Evolutionary conservation across 2,329 filamentous ascomycete genomes (phyloP), one percentile per base, ranked within the genome.

Genomic region (Tricladium varicosporioides): DNA sequence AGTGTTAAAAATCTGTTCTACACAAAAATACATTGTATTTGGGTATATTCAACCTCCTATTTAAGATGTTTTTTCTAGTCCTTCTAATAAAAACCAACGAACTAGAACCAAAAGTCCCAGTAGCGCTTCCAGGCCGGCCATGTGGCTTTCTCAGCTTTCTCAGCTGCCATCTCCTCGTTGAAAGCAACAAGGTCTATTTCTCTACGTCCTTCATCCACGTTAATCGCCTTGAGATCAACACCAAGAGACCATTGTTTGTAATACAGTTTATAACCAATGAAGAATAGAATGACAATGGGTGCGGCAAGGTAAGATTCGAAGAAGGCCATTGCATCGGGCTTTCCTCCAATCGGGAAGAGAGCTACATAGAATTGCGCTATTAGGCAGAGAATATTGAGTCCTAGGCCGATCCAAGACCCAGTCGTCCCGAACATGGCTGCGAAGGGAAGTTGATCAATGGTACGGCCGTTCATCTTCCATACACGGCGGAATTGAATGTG

Each of bases 321-420:
- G 60, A 69, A 68, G 13, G 49, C 60, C 45, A 61, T n/a, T 1
- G 80, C 75, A 27, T 73, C 58, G 13, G 76, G 77, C 10, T 49
- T 57, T 19, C 65, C 66, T 1, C 77, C 81, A 48, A 86, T 75
- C 1, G 86, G 84, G 19, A 74, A 74, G 2, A 77, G 64, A 1
- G 75, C 73, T 1, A 75, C 67, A 57, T 75, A 75, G 57, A 71
- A 71, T 52, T 71, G 68, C 18, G 87, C 88, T 40, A 90, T 75
- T 44, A 93, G 76, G 54, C 89, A 85, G 8, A 92, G 69, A 16
- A 78, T 65, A 72, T 89, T 89, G 66, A 93, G 80, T 49, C 74
- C 59, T 49, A 92, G 75, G 10, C 88, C 88, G 48, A 91, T 71
- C 75, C 78, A 90, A 44, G 87, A 91, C 27, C 89, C 89, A 55